Base-by-base conservation (phyloP, 2,329 filamentous ascomycete species). In the Cercospora sp. region DNA sequence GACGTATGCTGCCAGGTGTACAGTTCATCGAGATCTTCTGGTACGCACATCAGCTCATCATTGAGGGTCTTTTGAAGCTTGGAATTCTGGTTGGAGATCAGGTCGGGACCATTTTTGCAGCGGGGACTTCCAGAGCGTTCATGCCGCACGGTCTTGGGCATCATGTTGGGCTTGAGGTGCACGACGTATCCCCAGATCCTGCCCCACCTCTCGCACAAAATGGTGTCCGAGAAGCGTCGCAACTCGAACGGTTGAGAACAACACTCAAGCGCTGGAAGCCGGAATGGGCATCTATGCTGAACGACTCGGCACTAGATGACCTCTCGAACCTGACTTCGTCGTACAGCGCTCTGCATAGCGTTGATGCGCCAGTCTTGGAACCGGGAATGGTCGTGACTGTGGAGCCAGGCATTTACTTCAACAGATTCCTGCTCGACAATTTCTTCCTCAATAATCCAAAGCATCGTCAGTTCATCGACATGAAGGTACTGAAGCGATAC, bases 361-460 rank as follows among this genome's bases (percentile, higher is more conserved):
- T 62, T 28, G 63, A 67, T 55, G 67, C 72, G 16, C 65, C 67
- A 2, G 58, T 66, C 9, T 69, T 77, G 8, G 80, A 87, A 55
- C 83, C 90, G 64, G 90, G 91, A 8, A 91, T 90, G 69, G 91
- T 98, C 33, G 89, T 99, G 62, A 99, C 95, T 0, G 93, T 98
- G 36, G 95, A 99, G 82, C 95, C 95, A 6, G 95, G 95, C 18
- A 87, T 89, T 51, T 94, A 94, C 79, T 93, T 94, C 80, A 91
- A 89, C 80, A 83, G 84, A 18, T 89, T 88, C 64, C 91, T 91
- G 72, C 87, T 94, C 69, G 86, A 92, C 80, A 70, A 64, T 3
- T 87, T 88, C 18, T 89, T 88, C 76, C 87, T 91, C 75, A 83
- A 89, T 70, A 81, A 85, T 67, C 82, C 86, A 67, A 79, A 81